A percentile compares a stretch with the other conserved stretches of the same genome.
Evolutionary conservation across 2,329 filamentous ascomycete species (phyloP).

Genomic region (Westerdykella sp.): DNA sequence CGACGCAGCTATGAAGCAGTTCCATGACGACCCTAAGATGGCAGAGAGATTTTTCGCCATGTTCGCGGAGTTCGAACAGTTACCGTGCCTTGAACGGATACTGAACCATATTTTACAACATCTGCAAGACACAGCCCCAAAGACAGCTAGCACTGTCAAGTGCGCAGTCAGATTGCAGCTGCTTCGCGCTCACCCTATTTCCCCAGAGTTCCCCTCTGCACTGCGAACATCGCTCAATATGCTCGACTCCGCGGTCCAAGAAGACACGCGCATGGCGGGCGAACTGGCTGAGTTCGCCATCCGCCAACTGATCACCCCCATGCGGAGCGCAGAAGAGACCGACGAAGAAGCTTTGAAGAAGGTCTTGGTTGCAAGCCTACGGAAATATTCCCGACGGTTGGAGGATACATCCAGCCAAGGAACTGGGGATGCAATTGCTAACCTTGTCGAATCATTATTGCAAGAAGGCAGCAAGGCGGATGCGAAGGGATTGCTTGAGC

Average conservation of each 20-base stretch:
- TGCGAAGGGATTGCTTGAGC: slow-evolving; percentile 20
- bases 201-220: slow-evolving; percentile 66
- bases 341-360: slow-evolving; percentile 48
- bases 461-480: slow-evolving; percentile 24
- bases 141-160: slow-evolving; percentile 52
- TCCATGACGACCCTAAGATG: slow-evolving; percentile 59
- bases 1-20: slow-evolving; percentile 74
- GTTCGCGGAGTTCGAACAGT: slow-evolving; percentile 62
- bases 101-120: slow-evolving; percentile 65
- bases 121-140: slow-evolving; percentile 56
- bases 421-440: slow-evolving; percentile 21
- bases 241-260: slow-evolving; percentile 50
- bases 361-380: slow-evolving; percentile 43
- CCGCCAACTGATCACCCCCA: slow-evolving; percentile 44
- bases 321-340: slow-evolving; percentile 39
- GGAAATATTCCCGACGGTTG: slow-evolving; percentile 29
- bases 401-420: slow-evolving; percentile 13
- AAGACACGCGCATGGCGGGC: slow-evolving; percentile 26
- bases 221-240: slow-evolving; percentile 59
- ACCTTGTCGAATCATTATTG: slow-evolving; percentile 17
- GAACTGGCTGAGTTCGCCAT: slow-evolving; percentile 44
- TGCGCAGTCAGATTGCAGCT: slow-evolving; percentile 68
- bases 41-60: slow-evolving; percentile 76
- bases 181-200: slow-evolving; percentile 56
- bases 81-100: slow-evolving; percentile 60